Conservation (phyloP, 2,329 filamentous ascomycete species). For the Scedosporium apiospermum region DNA sequence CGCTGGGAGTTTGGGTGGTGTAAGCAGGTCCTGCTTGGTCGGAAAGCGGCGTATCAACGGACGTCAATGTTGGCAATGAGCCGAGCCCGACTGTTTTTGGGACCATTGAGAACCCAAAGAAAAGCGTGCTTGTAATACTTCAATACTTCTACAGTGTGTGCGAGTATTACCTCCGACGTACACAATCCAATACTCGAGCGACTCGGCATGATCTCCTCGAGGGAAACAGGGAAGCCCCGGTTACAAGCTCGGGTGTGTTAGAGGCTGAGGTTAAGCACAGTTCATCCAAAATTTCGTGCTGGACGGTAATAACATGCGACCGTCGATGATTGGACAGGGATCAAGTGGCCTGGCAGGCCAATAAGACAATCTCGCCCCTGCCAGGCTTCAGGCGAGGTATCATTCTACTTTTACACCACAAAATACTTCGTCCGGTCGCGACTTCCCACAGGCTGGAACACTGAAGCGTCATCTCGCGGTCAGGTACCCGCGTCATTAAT, state of each 20-base stretch:
- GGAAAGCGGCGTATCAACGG: too few relatives aligned
- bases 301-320: neutral
- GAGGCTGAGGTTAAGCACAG: neutral
- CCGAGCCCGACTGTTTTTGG: too few relatives aligned
- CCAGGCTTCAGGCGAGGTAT: neutral
- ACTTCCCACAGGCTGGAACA: neutral
- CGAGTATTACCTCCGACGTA: too few relatives aligned
- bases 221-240: neutral
- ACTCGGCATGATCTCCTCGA: neutral
- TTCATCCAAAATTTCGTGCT: neutral
- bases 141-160: too few relatives aligned
- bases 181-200: neutral
- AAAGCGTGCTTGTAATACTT: too few relatives aligned
- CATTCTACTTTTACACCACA: too few relatives aligned
- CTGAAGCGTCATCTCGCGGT: neutral
- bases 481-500: neutral
- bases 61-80: too few relatives aligned
- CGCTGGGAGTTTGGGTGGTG: too few relatives aligned
- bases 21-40: too few relatives aligned
- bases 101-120: too few relatives aligned
- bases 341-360: neutral
- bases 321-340: neutral
- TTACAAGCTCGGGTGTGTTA: neutral
- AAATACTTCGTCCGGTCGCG: neutral
- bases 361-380: neutral